A percentile compares a stretch with the other conserved stretches of the same genome.
Evolutionary conservation across 441 rosid genomes (phyloP).

Genomic region (Adansonia grandidieri): DNA sequence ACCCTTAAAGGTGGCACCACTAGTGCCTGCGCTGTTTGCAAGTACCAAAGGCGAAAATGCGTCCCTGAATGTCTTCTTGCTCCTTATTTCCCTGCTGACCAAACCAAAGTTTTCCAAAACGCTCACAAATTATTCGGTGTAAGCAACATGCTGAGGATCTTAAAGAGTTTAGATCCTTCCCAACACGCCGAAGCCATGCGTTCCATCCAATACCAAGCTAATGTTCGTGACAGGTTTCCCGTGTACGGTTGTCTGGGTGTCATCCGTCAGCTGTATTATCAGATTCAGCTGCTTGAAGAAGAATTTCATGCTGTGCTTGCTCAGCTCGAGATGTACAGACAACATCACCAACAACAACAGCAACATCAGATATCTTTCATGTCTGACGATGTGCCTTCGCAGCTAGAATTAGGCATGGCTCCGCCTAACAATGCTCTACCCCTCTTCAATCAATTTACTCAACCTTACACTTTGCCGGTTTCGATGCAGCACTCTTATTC

Average conservation of each 20-base stretch:
- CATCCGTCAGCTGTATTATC: conserved; percentile 49
- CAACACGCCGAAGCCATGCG: conserved; percentile 74
- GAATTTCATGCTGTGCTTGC: conserved; percentile 58
- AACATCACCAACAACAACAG: conserved; percentile 34
- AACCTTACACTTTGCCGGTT: conserved; percentile 37
- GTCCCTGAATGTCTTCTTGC: conserved; percentile 64
- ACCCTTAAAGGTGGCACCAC: conserved; percentile 82
- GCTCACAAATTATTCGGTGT: conserved; percentile 87
- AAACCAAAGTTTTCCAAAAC: conserved; percentile 68
- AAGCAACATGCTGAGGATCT: conserved; percentile 62
- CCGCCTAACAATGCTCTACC: conserved; percentile 48
- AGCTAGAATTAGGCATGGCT: conserved; percentile 78
- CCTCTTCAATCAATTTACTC: conserved; percentile 42
- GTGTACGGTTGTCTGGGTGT: conserved; percentile 77
- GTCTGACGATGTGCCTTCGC: conserved; percentile 59
- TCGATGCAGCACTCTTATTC: conserved; percentile 35
- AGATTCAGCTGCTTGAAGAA: conserved; percentile 55
- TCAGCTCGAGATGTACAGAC: conserved; percentile 61
- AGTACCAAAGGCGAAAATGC: conserved; percentile 82
- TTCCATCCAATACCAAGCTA: conserved; percentile 74
- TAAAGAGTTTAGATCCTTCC: conserved; percentile 46
- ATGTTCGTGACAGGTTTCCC: conserved; percentile 72
- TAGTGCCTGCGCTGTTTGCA: conserved; percentile 95
- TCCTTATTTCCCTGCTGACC: conserved; percentile 79
- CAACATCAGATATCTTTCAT: conserved; percentile 36